Base-by-base conservation (phyloP, 139 green algal genomes). In the Parachlorella kessleri region DNA sequence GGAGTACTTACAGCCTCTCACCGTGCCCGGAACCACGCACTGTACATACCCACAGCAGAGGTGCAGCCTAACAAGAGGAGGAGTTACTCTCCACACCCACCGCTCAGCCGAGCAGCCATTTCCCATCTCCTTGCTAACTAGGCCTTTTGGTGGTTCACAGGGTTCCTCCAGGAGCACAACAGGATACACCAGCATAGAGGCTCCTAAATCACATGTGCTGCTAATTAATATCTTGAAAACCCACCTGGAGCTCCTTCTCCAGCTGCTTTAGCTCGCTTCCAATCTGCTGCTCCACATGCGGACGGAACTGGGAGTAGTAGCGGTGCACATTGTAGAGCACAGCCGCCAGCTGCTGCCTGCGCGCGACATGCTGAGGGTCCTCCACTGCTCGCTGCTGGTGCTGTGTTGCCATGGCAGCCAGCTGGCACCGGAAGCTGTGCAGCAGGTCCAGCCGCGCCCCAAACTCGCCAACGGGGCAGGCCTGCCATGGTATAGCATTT, bases 271-370 rank as follows among this genome's bases (percentile, higher is more conserved):
- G 75, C 23, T 86, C 86, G 1, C 80, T 77, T 3, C 82, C 63
- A 1, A 98, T 73, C 21, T 81, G 83, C 2, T 70, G 69, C 26
- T 86, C 38, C 18, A 98, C 88, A 1, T 70, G 80, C 2, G 72
- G 71, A 53, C 79, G 35, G 83, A 97, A 98, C 82, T 98, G 94
- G 1, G 36, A 35, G 87, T 98, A 98, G 86, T 99, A 98, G 6
- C 66, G 36, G 55, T 83, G 73, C 39, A 91, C 77, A 81, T 98
- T 98, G 79, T 77, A 39, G 67, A 98, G 83, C 32, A 92, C 75
- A 1, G 80, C 76, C 6, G 77, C 75, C 74, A 89, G 79, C 55
- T 4, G 41, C 33, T 26, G 53, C 65, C 66, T 63, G 36, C 72
- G 66, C 55, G 24, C 74, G 42, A 18, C 35, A 37, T 28, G 33